A percentile compares a stretch with the other conserved stretches of the same genome.
phyloP scores from a whole-genome alignment of 352 stramenopile genomes.

The Globisporangium takayamanum region DNA sequence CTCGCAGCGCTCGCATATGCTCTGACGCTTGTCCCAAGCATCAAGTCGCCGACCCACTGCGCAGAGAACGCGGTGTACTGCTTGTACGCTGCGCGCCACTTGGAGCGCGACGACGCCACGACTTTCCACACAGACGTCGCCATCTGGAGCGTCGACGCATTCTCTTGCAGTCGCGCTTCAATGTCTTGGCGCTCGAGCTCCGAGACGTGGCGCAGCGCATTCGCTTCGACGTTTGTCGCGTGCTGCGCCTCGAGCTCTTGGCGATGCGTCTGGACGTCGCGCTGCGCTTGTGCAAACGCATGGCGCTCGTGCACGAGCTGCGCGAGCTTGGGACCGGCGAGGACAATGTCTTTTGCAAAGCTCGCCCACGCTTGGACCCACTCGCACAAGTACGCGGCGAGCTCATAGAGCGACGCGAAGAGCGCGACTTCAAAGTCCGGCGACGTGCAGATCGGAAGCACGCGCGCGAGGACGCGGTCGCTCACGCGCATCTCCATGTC shows the following conservation, averaged over 20 bases:
- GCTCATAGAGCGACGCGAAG: slow-evolving; percentile 38
- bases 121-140: slow-evolving; percentile 49
- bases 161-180: slow-evolving; percentile 46
- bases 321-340: slow-evolving; percentile 46
- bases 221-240: slow-evolving; percentile 26
- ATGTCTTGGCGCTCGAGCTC: slow-evolving; percentile 44
- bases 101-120: slow-evolving; percentile 30
- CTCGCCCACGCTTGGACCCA: slow-evolving; percentile 51
- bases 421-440: slow-evolving; percentile 55
- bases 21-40: slow-evolving; percentile 48
- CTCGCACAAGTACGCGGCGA: slow-evolving; percentile 52
- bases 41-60: slow-evolving; percentile 49
- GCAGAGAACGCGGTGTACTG: slow-evolving; percentile 31
- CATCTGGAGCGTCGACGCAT: slow-evolving; percentile 46
- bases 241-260: slow-evolving; percentile 35
- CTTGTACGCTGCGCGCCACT: slow-evolving; percentile 35
- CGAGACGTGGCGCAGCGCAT: slow-evolving; percentile 29
- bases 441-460: slow-evolving; percentile 51
- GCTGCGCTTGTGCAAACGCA: slow-evolving; percentile 30
- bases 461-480: slow-evolving; percentile 43
- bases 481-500: slow-evolving; percentile 31
- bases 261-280: slow-evolving; percentile 23
- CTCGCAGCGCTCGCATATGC: slow-evolving; percentile 36
- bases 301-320: slow-evolving; percentile 46
- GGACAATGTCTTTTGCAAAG: slow-evolving; percentile 41